These are phyloP conservation scores for Leptographium galeiforme DNA, from an alignment of 2,329 filamentous ascomycete species.

Conservation along the genomic window DNA sequence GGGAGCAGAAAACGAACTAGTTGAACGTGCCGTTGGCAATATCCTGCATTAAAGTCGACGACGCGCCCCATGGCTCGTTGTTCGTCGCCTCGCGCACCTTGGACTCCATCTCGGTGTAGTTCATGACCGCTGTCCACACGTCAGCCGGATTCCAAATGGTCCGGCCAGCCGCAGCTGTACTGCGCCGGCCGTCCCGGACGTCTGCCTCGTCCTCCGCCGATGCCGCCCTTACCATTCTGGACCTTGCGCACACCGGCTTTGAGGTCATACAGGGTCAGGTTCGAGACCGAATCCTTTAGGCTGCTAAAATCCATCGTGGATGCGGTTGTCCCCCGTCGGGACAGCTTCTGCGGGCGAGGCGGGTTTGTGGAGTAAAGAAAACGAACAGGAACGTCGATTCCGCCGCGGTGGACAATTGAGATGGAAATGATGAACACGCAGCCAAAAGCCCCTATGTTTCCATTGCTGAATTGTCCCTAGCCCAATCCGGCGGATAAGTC, in stretches of 20 bases:
- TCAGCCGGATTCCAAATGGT: not conserved
- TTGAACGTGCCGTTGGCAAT: conserved; percentile 97
- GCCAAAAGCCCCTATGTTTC: not conserved
- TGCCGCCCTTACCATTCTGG: conserved; percentile 65
- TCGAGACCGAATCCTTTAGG: conserved; percentile 76
- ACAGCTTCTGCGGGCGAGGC: not conserved
- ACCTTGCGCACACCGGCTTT: conserved; percentile 92
- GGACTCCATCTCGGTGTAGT: conserved; percentile 59
- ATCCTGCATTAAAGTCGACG: conserved; percentile 82
- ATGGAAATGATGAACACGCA: not conserved
- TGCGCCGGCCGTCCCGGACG: not conserved
- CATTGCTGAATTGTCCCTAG: not conserved
- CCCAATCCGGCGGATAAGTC: not conserved
- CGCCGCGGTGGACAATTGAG: not conserved
- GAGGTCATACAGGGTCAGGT: conserved; percentile 86
- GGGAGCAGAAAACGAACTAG: conserved; percentile 52
- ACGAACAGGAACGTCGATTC: not conserved
- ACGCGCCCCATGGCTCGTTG: conserved; percentile 93
- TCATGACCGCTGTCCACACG: conserved; percentile 66
- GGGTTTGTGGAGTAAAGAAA: not conserved
- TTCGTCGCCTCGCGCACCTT: conserved; percentile 96
- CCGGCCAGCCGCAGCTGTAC: too few species aligned
- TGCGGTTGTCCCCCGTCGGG: not conserved
- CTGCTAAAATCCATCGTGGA: conserved; percentile 69
- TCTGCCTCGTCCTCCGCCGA: not conserved